Conservation (phyloP, 1,139 yeast species). For the Geotrichum siamense region DNA sequence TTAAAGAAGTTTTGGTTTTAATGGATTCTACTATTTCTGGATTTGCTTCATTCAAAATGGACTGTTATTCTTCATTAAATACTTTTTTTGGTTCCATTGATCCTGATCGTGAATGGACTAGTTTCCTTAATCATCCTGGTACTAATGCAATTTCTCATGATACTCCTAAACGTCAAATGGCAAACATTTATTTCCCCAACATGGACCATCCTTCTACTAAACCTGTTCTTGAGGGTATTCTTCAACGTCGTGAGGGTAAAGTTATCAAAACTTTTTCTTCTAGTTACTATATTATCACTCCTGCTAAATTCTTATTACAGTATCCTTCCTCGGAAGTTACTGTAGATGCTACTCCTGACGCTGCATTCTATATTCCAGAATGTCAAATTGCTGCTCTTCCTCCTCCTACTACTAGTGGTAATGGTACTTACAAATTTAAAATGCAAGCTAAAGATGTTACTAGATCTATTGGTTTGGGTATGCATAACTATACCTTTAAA, state of each 20-base stretch:
- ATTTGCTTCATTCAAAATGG: constrained; percentile 29
- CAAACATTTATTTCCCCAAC: constrained; percentile 37
- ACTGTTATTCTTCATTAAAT: constrained; percentile 31
- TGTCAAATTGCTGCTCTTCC: constrained; percentile 37
- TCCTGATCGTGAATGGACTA: constrained; percentile 42
- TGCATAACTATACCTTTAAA: constrained; percentile 39
- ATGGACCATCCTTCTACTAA: constrained; percentile 36
- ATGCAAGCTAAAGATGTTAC: constrained; percentile 41
- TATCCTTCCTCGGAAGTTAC: constrained; percentile 40
- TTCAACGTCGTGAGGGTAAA: constrained; percentile 41
- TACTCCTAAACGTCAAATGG: constrained; percentile 37
- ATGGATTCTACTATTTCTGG: constrained; percentile 31
- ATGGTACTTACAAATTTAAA: constrained; percentile 39
- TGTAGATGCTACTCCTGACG: constrained; percentile 40
- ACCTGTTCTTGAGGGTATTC: constrained; percentile 44
- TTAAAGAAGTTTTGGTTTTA: constrained; percentile 37
- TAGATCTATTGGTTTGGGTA: constrained; percentile 30
- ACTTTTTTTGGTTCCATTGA: constrained; percentile 33
- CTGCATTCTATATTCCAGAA: constrained; percentile 44
- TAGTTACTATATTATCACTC: constrained; percentile 43
- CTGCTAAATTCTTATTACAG: constrained; percentile 40
- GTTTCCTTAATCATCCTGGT: constrained; percentile 33
- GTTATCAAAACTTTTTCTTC: constrained; percentile 39
- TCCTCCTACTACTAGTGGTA: constrained; percentile 28
- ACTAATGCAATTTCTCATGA: constrained; percentile 31